Base-by-base conservation (phyloP, 139 green algal genomes). In the Bryopsis sp. region DNA sequence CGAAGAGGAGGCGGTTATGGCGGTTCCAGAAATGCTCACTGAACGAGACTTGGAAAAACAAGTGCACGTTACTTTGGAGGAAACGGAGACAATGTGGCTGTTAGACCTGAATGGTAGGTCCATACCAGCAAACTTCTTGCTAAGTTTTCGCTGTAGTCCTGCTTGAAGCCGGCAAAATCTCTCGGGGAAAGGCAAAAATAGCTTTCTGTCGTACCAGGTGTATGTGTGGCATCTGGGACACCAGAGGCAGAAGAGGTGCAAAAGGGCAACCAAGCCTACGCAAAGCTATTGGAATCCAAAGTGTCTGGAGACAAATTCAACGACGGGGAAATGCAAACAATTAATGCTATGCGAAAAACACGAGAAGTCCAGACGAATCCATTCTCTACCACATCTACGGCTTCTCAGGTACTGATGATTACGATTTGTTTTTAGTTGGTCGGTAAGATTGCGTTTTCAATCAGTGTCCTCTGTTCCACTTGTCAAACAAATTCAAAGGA, bases 81-180 rank as follows among this genome's bases (percentile, higher is more conserved):
- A 54, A 19, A 54, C 15, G 5, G 26, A 39, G 4, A 29, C 39
- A n/a, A 39, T 28, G 7, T 67, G 59, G 59, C n/a, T 67, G 59
- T 29, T 67, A 5, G 59, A 67, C 59, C 4, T 67, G 5, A n/a
- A n/a, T 39, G 59, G 59, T 67, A 63, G 22, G 22, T 31, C 11
- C 54, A 63, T 54, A 54, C 11, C 11, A 54, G 43, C 43, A 19
- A 54, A 11, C 43, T 26, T 11, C 43, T 54, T 11, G 43, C 19
- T 19, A 54, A 54, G 11, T 54, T 11, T 54, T 54, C 15, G n/a
- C n/a, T n/a, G n/a, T n/a, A n/a, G n/a, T n/a, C n/a, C n/a, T n/a
- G n/a, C n/a, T n/a, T n/a, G n/a, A n/a, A n/a, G n/a, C n/a, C n/a
- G n/a, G n/a, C n/a, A n/a, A n/a, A n/a, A n/a, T n/a, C n/a, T n/a